Conservation (phyloP, 2,329 filamentous ascomycete genomes). For the Xylaria multiplex region DNA sequence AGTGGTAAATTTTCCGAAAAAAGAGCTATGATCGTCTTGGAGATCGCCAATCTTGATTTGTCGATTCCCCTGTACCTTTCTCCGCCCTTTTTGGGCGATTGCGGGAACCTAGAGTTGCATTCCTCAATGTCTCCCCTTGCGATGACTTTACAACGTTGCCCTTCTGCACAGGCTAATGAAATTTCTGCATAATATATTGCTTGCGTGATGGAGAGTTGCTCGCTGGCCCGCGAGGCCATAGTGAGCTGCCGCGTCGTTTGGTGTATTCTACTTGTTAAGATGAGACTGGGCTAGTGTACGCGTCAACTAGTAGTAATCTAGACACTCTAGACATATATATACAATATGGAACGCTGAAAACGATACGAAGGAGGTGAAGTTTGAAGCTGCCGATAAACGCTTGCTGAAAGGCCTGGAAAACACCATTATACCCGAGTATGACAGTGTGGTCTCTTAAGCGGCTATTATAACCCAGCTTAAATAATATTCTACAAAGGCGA, state of each 20-base stretch:
- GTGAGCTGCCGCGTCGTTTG: slow-evolving; percentile 16
- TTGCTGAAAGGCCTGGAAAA: neutral
- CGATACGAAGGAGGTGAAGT: neutral
- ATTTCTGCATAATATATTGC: slow-evolving; percentile 34
- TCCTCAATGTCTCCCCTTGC: slow-evolving; percentile 17
- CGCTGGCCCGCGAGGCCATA: slow-evolving; percentile 11
- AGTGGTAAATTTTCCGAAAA: slow-evolving; percentile 36
- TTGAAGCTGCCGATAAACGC: neutral
- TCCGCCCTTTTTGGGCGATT: slow-evolving; percentile 21
- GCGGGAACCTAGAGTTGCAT: slow-evolving; percentile 29
- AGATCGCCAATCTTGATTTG: slow-evolving; percentile 22
- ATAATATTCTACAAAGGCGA: neutral
- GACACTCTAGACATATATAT: slow-evolving; percentile 17
- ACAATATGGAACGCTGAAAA: neutral
- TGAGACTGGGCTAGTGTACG: slow-evolving; percentile 23
- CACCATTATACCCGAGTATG: slow-evolving; percentile 3
- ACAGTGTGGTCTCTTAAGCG: neutral
- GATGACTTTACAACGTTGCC: slow-evolving; percentile 14
- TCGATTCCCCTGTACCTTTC: slow-evolving; percentile 26
- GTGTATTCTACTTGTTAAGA: slow-evolving; percentile 20
- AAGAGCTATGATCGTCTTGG: slow-evolving; percentile 34
- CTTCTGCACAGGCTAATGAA: slow-evolving; percentile 36
- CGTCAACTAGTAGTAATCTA: slow-evolving; percentile 11
- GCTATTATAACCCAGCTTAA: neutral
- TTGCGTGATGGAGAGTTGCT: slow-evolving; percentile 20